Conservation (phyloP, 1,139 yeast genomes). For the Blastobotrys apis region DNA sequence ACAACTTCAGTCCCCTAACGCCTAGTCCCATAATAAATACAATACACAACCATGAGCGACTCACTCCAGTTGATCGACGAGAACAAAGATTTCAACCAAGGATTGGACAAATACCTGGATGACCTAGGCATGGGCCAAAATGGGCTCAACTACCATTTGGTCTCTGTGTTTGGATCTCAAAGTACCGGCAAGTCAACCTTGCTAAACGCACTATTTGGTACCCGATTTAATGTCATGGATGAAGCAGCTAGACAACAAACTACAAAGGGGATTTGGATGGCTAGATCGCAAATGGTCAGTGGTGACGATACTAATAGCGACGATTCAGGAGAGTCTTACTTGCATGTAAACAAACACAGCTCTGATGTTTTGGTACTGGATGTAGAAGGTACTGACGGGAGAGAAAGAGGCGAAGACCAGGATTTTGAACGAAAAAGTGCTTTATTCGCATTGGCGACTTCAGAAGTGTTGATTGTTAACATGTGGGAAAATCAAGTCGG, state of each 20-base stretch:
- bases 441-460: constrained; percentile 84
- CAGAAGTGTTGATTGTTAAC: constrained; percentile 85
- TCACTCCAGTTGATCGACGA: constrained; percentile 73
- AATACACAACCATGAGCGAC: too few relatives aligned
- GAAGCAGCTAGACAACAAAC: constrained; percentile 71
- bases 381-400: constrained; percentile 97
- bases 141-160: constrained; percentile 79
- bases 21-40: too few relatives aligned
- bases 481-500: constrained; percentile 98
- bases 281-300: constrained; percentile 39
- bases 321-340: constrained; percentile 18
- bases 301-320: constrained; percentile 10
- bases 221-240: constrained; percentile 90
- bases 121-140: constrained; percentile 39
- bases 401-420: constrained; percentile 97
- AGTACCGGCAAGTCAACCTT: constrained; percentile 94
- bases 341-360: constrained; percentile 13
- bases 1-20: too few relatives aligned
- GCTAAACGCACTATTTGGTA: constrained; percentile 77
- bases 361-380: constrained; percentile 69
- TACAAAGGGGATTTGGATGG: constrained; percentile 94
- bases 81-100: constrained; percentile 53
- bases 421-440: constrained; percentile 97
- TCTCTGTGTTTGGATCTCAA: constrained; percentile 95
- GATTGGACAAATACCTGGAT: constrained; percentile 34